A percentile compares a stretch with the other conserved stretches of the same genome.
These are phyloP conservation scores for Colletotrichum tabaci DNA, from an alignment of 2,329 filamentous ascomycete species.

Conservation along the genomic window DNA sequence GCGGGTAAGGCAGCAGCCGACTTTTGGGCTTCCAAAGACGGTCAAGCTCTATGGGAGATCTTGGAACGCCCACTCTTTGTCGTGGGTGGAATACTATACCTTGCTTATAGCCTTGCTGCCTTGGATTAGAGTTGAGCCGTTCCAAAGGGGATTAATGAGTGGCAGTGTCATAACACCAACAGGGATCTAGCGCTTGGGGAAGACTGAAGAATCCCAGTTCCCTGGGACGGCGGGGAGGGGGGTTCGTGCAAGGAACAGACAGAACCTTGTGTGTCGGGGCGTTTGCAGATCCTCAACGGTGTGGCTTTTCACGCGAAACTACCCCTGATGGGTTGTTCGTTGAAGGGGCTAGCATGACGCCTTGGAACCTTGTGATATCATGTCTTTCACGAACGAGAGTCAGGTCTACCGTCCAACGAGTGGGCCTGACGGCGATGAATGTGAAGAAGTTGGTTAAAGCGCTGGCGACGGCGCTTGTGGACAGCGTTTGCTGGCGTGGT, in stretches of 20 bases:
- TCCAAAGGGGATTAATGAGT: conserved; percentile 12
- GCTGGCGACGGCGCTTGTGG: neutral
- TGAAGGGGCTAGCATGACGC: neutral
- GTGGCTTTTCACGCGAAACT: neutral
- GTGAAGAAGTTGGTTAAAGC: neutral
- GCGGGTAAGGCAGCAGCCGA: neutral
- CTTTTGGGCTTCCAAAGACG: neutral
- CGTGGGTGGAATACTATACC: neutral
- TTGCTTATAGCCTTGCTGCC: conserved; percentile 25
- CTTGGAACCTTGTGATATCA: neutral
- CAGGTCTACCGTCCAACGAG: neutral
- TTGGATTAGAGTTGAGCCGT: conserved; percentile 8
- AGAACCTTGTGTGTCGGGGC: neutral
- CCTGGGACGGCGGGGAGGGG: conserved; percentile 13
- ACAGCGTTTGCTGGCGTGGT: neutral
- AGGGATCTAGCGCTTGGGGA: conserved; percentile 14
- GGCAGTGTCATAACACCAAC: conserved; percentile 12
- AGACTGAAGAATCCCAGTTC: conserved; percentile 13
- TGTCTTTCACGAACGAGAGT: neutral
- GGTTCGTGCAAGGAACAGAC: conserved; percentile 9
- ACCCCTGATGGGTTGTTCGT: neutral
- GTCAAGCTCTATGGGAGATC: neutral
- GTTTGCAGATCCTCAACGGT: conserved; percentile 18
- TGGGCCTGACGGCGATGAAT: neutral
- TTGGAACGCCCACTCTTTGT: neutral